Evolutionary conservation across 208 protist genomes (phyloP).

Genomic region (Giardia duodenalis): DNA sequence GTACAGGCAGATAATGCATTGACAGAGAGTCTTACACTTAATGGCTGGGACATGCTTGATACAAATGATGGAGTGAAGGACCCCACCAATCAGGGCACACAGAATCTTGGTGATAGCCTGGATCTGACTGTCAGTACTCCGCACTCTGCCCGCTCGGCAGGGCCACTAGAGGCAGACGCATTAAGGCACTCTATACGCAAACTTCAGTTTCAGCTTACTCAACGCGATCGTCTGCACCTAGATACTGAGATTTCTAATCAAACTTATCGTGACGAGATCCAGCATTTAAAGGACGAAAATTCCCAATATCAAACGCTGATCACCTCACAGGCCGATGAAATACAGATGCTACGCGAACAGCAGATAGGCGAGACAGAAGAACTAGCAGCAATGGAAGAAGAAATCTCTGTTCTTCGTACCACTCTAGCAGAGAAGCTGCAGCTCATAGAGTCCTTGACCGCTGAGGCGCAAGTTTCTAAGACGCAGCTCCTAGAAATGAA

Average conservation of each 20-base stretch:
- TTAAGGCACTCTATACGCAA: background rate
- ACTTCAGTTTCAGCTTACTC: background rate
- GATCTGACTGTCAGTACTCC: background rate
- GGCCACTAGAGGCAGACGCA: background rate
- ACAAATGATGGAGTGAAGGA: background rate
- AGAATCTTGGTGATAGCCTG: background rate
- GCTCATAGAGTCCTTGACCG: too few species aligned
- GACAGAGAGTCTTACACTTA: background rate
- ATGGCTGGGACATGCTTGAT: background rate
- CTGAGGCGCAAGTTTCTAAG: background rate
- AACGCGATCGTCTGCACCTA: background rate
- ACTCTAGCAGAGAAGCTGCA: too few species aligned
- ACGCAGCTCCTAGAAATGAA: background rate
- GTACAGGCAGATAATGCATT: background rate
- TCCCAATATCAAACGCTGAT: background rate
- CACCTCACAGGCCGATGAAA: background rate
- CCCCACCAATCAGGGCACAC: background rate
- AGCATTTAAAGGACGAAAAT: background rate
- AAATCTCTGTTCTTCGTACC: too few species aligned
- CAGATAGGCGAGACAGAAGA: background rate
- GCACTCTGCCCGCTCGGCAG: background rate
- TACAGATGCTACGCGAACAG: background rate
- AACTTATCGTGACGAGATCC: background rate
- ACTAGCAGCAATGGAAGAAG: too few species aligned
- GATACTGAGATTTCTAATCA: background rate